Base-by-base conservation (phyloP, 2,329 filamentous ascomycete species). In the Monosporascus sp. region DNA sequence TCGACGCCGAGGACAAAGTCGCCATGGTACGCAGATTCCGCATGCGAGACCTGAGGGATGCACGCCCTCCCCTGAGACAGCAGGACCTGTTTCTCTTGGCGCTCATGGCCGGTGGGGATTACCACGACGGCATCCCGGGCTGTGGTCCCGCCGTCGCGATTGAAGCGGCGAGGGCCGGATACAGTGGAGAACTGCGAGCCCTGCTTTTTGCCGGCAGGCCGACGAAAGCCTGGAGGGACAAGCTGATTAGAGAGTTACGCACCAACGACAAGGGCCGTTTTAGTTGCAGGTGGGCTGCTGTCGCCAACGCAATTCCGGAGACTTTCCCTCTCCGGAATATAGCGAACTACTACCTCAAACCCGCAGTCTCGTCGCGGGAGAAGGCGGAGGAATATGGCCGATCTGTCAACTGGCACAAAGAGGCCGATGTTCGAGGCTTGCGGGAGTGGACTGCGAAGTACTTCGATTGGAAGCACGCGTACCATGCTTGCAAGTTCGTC, bases 31-130 rank as follows among this genome's bases (percentile, higher is more conserved):
- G 52, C 49, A 5, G 54, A 15, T 24, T 55, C 3, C 49, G 52
- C 7, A 53, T 62, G 22, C n/a, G 52, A 11, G 50, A 60, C 2
- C 9, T 58, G 18, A 18, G 35, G 11, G 36, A 18, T 3, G 45
- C n/a, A 2, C 55, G 50, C 7, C 54, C 52, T 3, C 47, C 51
- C 9, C 24, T 63, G 11, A 54, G 57, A 7, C 48, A 51, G 9
- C 50, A 62, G 24, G 59, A 60, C 47, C 48, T 65, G 47, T 48
- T 65, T 2, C 54, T 61, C 50, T 57, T 61, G 50, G 62, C 62
- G 2, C 57, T 61, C 36, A 56, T 66, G 50, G 60, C 59, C 1
- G 64, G 64, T 7, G 63, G 59, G 20, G 59, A 63, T 11, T 66
- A 67, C 25, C 27, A 48, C 5, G 31, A 50, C 20, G 63, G 62